Base-by-base conservation (phyloP, 345 rosid genomes). In the Lagerstroemia speciosa region DNA sequence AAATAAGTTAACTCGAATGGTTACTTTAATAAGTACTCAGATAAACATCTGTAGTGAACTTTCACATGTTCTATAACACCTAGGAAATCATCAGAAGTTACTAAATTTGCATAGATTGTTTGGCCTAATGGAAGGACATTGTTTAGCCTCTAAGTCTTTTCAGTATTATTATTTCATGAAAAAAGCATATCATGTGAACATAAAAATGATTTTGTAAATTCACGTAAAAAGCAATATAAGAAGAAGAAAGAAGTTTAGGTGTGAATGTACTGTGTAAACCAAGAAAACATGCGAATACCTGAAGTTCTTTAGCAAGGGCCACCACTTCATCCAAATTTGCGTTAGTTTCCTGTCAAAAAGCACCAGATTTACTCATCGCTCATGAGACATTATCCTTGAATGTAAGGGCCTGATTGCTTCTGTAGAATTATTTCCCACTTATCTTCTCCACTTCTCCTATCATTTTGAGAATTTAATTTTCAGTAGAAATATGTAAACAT, bases 241-340 rank as follows among this genome's bases (percentile, higher is more conserved):
- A 48, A 48, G 7, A 19, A 68, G 9, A 3, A 31, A 30, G 26
- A 32, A 29, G 22, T 14, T 31, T 32, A 37, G 33, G 33, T n/a
- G 34, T 24, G 1, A 60, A 40, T 10, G 38, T 17, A 68, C 16
- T 16, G 8, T 1, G 27, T 29, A 33, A 50, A 2, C 27, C 3
- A n/a, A 27, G 17, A 60, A 0, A 41, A 5, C 14, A 41, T 41
- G 11, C 27, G 24, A 8, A n/a, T 76, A 82, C 82, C 80, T 94
- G 99, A 62, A 94, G 96, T 74, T 94, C 91, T 80, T 91, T 89
- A 67, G 96, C 97, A 62, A 91, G 96, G 72, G 86, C 90, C 50
- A 94, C 90, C 62, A 91, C 90, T 77, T 91, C 96, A 82, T 94
- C 97, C 82, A 94, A 84, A 77, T 91, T 87, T 67, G 82, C 81